These are phyloP conservation scores for Talaromyces wortmannii DNA, from an alignment of 495 filamentous ascomycete species.

Conservation along the genomic window DNA sequence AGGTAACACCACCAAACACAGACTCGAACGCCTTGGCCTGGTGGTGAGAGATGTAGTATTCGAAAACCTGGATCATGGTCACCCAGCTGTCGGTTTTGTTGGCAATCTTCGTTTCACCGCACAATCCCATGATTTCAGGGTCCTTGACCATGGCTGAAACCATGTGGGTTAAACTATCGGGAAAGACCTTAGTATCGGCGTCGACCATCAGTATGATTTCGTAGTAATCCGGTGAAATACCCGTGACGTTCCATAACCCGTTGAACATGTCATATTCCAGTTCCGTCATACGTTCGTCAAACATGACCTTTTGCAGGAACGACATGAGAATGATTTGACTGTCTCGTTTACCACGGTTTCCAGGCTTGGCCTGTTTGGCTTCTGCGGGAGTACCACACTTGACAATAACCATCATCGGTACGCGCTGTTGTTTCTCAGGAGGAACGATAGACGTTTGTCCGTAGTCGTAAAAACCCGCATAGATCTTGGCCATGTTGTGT, in stretches of 20 bases:
- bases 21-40: constrained; percentile 96
- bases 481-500: constrained; percentile 99
- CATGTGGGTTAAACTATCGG: constrained; percentile 97
- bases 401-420: constrained; percentile 98
- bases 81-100: constrained; percentile 96
- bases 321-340: constrained; percentile 99
- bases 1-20: constrained; percentile 98
- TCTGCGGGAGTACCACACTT: constrained; percentile 95
- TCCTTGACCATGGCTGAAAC: constrained; percentile 98
- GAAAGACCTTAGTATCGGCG: constrained; percentile 98
- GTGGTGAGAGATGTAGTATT: constrained; percentile 95
- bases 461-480: constrained; percentile 97
- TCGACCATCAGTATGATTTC: constrained; percentile 98
- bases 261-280: constrained; percentile 99
- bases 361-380: constrained; percentile 71
- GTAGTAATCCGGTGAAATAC: constrained; percentile 96
- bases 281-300: constrained; percentile 99
- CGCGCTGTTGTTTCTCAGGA: constrained; percentile 84
- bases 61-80: constrained; percentile 99
- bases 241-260: constrained; percentile 95
- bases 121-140: constrained; percentile 98
- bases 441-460: constrained; percentile 74
- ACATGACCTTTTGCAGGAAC: constrained; percentile 99
- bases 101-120: constrained; percentile 98
- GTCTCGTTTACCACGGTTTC: constrained; percentile 97